Evolutionary conservation across 169 alveolate species (phyloP).

Genomic region (Miamiensis avidus): DNA sequence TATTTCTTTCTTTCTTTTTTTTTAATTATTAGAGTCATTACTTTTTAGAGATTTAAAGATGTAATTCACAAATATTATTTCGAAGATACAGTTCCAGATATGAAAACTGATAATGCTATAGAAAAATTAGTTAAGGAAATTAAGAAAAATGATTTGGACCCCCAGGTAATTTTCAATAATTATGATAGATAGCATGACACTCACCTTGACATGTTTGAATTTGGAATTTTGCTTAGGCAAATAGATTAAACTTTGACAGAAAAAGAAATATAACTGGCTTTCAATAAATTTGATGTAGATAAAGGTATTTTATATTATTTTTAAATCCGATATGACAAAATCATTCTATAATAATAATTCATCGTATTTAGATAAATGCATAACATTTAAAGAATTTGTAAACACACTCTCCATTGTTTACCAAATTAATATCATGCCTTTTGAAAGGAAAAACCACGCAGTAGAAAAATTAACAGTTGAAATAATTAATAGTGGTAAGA

Average conservation of each 20-base stretch:
- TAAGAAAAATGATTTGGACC: neutral
- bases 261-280: neutral
- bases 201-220: neutral
- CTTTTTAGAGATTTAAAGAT: neutral
- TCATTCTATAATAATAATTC: too few species aligned
- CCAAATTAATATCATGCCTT: neutral
- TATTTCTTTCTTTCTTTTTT: neutral
- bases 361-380: neutral
- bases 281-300: neutral
- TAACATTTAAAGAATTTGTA: neutral
- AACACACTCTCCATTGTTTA: neutral
- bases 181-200: neutral
- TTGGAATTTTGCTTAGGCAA: neutral
- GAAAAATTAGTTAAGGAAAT: neutral
- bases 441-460: neutral
- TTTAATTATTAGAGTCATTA: neutral
- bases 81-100: neutral
- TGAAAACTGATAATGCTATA: neutral
- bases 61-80: too few species aligned
- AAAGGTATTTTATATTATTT: neutral
- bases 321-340: too few species aligned
- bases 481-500: neutral
- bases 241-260: neutral
- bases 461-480: neutral
- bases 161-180: neutral